Evolutionary conservation across 2,329 filamentous ascomycete species (phyloP), one percentile per base, ranked within the genome.

Genomic region (Basipetospora chlamydospora): DNA sequence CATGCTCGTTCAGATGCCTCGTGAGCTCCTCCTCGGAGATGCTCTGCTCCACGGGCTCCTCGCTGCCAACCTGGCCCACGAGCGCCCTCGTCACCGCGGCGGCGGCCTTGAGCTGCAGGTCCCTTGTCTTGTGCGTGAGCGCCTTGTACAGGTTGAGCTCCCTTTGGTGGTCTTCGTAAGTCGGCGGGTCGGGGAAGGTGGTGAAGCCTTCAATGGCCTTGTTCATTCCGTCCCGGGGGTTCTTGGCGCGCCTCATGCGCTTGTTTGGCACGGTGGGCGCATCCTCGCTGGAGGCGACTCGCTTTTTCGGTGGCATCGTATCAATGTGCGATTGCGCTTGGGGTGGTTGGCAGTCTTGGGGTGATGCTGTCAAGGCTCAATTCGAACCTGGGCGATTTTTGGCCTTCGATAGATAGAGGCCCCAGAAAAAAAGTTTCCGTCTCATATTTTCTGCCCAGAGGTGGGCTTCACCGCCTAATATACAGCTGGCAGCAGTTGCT

Each of bases 1-100:
- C 64, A 17, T 80, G 70, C 50, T 70, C 70, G 43, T 74, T 69
- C 23, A 79, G 58, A 46, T 79, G 74, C 40, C 70, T 60, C 45
- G 65, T 55, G n/a, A 79, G 20, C 8, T 38, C 36, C 25, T 28
- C 36, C 18, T 38, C 36, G 7, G 36, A 33, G 13, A 31, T 31
- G 7, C 18, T 25, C 13, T 26, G 35, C 13, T 31, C 28, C 17
- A 22, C 11, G 6, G 35, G 26, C 21, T 37, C 35, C 21, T 37
- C 35, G 17, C 15, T 20, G 5, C 28, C 35, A 29, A 28, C 22
- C 28, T 37, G 17, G 7, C 35, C 35, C 6, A 37, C 16, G 10
- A 37, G 26, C 8, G 35, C 35, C 18, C 31, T 37, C 16, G 35
- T 30, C 7, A 37, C 21, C 9, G 25, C 17, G 18, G 15, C 21